Conservation (phyloP, 805 yeast species). For the Dipodascopsis uninucleata region DNA sequence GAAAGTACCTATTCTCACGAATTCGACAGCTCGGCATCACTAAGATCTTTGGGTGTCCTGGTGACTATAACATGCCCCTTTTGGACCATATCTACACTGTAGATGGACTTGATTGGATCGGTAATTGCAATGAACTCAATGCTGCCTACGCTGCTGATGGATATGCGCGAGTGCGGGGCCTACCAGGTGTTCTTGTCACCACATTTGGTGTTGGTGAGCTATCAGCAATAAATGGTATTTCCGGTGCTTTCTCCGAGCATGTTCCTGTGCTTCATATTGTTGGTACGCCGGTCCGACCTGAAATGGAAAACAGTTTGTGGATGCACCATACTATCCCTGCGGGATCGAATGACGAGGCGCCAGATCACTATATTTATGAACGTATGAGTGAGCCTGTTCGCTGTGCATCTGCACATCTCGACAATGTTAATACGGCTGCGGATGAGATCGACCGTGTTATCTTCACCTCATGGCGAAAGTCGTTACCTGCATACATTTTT, state of each 20-base stretch:
- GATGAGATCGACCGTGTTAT: conserved; percentile 68
- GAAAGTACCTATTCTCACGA: conserved; percentile 26
- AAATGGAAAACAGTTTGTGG: conserved; percentile 37
- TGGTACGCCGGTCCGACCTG: conserved; percentile 58
- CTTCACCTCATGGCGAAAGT: conserved; percentile 48
- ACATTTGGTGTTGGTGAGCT: conserved; percentile 91
- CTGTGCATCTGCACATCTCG: conserved; percentile 53
- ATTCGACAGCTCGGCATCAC: conserved; percentile 40
- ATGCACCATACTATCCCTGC: conserved; percentile 42
- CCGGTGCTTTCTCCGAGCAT: conserved; percentile 79
- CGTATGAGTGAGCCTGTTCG: conserved; percentile 56
- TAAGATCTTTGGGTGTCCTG: conserved; percentile 43
- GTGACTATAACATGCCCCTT: conserved; percentile 44
- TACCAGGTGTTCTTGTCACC: conserved; percentile 64
- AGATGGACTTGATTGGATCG: conserved; percentile 61
- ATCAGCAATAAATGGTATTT: conserved; percentile 66
- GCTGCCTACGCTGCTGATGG: conserved; percentile 92
- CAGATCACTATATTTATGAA: conserved; percentile 66
- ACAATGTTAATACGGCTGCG: conserved; percentile 47
- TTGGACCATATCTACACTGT: conserved; percentile 40
- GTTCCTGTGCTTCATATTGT: conserved; percentile 81
- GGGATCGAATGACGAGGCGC: conserved; percentile 38
- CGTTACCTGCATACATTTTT: conserved; percentile 79
- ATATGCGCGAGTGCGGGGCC: conserved; percentile 60
- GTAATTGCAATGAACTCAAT: conserved; percentile 84